Conservation (phyloP, 305 asterid genomes). For the Coffea humblotiana region DNA sequence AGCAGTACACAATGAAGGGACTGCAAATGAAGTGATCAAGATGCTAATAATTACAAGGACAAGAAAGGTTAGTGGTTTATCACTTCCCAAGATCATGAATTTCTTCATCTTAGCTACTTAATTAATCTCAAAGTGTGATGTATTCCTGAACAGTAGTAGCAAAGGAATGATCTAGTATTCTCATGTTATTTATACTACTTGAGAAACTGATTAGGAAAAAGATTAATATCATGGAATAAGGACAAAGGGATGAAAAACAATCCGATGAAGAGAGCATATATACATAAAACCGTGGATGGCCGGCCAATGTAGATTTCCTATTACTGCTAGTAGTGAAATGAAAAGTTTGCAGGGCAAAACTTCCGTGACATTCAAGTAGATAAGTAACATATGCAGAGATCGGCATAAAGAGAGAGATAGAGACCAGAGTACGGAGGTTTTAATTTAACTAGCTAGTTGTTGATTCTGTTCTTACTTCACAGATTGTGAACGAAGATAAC, state of each 20-base stretch:
- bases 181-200: constrained; percentile 7
- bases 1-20: constrained; percentile 18
- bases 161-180: not conserved
- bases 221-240: constrained; percentile 12
- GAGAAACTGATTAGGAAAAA: constrained; percentile 14
- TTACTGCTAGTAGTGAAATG: not conserved
- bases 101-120: not conserved
- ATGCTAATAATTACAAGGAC: not conserved
- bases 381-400: too few species aligned
- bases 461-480: not conserved
- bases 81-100: not conserved
- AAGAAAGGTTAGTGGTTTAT: constrained; percentile 9
- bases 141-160: not conserved
- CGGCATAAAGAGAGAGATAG: not conserved
- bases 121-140: too few species aligned
- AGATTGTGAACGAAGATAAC: not conserved
- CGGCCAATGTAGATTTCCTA: not conserved
- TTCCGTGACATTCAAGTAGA: not conserved
- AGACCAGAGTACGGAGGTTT: not conserved
- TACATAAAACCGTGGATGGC: constrained; percentile 31
- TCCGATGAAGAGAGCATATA: constrained; percentile 12
- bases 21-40: constrained; percentile 8
- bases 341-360: too few species aligned
- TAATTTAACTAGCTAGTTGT: not conserved
- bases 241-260: constrained; percentile 32